Evolutionary conservation across 495 filamentous ascomycete species (phyloP).

Genomic region (Thozetella sp.): DNA sequence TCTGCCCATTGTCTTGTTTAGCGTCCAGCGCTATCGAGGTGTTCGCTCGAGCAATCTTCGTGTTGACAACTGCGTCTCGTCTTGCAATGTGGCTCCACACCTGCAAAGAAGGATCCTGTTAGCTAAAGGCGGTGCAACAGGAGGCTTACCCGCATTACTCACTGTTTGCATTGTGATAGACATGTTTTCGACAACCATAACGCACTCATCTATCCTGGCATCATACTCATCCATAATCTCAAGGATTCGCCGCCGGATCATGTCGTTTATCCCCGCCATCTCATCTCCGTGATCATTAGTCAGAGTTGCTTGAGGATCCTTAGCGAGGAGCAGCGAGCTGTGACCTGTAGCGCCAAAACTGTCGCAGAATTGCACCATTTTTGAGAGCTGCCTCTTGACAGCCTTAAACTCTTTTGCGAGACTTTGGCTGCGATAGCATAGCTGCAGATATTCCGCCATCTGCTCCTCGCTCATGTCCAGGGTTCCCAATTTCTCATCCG

Average conservation of each 20-base stretch:
- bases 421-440: slow-evolving; percentile 12
- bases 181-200: slow-evolving; percentile 17
- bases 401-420: slow-evolving; percentile 13
- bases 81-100: slow-evolving; percentile 19
- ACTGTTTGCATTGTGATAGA: slow-evolving; percentile 21
- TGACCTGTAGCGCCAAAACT: slow-evolving; percentile 3
- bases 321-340: too few relatives aligned
- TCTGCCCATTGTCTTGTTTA: slow-evolving; percentile 14
- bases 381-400: slow-evolving; percentile 14
- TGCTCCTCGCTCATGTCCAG: slow-evolving; percentile 16
- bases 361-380: slow-evolving; percentile 13
- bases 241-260: slow-evolving; percentile 17
- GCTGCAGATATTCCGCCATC: slow-evolving; percentile 11
- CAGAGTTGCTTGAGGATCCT: neutral
- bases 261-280: neutral
- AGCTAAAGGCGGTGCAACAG: neutral
- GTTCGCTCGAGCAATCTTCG: slow-evolving; percentile 12
- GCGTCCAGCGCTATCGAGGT: slow-evolving; percentile 11
- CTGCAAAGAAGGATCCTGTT: slow-evolving; percentile 4
- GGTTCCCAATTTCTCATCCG: slow-evolving; percentile 5
- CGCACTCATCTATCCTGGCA: slow-evolving; percentile 19
- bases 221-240: slow-evolving; percentile 22
- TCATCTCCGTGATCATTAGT: neutral
- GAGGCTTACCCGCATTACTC: neutral
- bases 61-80: slow-evolving; percentile 15